A percentile compares a stretch with the other conserved stretches of the same genome.
Evolutionary conservation across 2,329 filamentous ascomycete genomes (phyloP).

Genomic region (Pestalotiopsis fici): DNA sequence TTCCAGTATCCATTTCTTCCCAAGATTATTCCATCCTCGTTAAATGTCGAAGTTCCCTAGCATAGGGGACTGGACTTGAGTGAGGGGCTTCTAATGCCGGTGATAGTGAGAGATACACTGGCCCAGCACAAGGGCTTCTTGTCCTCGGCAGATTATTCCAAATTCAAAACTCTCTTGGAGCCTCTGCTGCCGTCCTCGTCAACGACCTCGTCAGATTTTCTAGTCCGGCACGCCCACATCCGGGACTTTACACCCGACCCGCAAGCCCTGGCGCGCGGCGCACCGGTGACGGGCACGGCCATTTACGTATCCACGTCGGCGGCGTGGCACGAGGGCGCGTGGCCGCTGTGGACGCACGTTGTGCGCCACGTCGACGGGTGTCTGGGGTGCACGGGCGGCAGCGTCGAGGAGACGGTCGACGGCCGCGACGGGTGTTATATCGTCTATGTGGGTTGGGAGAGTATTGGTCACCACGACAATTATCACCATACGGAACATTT

Average conservation of each 20-base stretch:
- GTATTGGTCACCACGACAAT: constrained; percentile 29
- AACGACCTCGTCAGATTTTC: background rate
- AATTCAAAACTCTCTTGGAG: background rate
- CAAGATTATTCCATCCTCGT: background rate
- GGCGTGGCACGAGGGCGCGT: constrained; percentile 15
- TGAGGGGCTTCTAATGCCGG: too few relatives aligned
- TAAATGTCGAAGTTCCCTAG: too few relatives aligned
- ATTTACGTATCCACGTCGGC: constrained; percentile 26
- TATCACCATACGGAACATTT: constrained; percentile 36
- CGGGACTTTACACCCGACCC: background rate
- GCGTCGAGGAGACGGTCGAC: constrained; percentile 30
- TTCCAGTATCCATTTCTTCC: background rate
- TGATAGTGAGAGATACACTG: background rate
- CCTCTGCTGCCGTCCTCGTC: background rate
- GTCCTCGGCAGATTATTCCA: background rate
- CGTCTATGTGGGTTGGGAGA: constrained; percentile 36
- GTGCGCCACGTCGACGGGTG: constrained; percentile 27
- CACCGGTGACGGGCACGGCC: constrained; percentile 23
- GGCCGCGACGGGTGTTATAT: constrained; percentile 27
- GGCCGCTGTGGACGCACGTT: constrained; percentile 21
- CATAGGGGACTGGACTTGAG: too few relatives aligned
- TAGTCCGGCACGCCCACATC: constrained; percentile 1
- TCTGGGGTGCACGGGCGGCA: constrained; percentile 31
- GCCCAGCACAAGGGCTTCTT: constrained; percentile 1
- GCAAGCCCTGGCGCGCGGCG: background rate